Conservation (phyloP, 257 asterid genomes). For the Nicotiana otophora region DNA sequence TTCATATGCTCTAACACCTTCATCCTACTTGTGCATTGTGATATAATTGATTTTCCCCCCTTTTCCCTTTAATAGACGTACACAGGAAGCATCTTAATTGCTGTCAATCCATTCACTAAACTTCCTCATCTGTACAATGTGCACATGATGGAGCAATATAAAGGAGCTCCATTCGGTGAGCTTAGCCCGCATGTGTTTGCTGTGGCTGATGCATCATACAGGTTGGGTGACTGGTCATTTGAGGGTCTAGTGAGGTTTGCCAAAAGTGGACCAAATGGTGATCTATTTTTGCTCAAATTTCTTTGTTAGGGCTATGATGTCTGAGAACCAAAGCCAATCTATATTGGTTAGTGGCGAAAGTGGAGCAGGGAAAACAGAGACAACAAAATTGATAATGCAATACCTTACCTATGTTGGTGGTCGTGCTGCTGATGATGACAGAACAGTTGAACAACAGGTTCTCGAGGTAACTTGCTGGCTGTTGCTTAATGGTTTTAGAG, state of each 20-base stretch:
- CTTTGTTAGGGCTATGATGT: constrained; percentile 79
- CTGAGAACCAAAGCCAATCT: constrained; percentile 83
- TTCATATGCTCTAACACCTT: not conserved
- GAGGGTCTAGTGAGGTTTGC: not conserved
- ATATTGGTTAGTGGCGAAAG: constrained; percentile 99
- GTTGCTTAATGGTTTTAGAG: constrained; percentile 9
- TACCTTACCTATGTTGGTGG: constrained; percentile 98
- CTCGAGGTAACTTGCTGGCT: constrained; percentile 54
- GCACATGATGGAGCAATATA: constrained; percentile 97
- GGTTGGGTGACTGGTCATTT: constrained; percentile 41
- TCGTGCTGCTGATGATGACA: constrained; percentile 71
- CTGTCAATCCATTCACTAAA: constrained; percentile 94
- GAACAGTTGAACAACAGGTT: constrained; percentile 98
- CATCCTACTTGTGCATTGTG: not conserved
- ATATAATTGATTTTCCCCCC: constrained; percentile 13
- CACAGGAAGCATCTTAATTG: constrained; percentile 95
- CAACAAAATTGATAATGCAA: constrained; percentile 96
- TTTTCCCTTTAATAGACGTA: constrained; percentile 55
- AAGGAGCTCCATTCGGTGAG: constrained; percentile 98
- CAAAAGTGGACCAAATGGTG: not conserved
- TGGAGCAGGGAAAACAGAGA: constrained; percentile 99
- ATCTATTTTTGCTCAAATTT: constrained; percentile 21
- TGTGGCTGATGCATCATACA: constrained; percentile 96
- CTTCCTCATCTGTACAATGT: constrained; percentile 91
- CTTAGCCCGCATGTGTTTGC: constrained; percentile 99